Conservation (phyloP, 176 grass and related monocot species). For the Olyra latifolia region DNA sequence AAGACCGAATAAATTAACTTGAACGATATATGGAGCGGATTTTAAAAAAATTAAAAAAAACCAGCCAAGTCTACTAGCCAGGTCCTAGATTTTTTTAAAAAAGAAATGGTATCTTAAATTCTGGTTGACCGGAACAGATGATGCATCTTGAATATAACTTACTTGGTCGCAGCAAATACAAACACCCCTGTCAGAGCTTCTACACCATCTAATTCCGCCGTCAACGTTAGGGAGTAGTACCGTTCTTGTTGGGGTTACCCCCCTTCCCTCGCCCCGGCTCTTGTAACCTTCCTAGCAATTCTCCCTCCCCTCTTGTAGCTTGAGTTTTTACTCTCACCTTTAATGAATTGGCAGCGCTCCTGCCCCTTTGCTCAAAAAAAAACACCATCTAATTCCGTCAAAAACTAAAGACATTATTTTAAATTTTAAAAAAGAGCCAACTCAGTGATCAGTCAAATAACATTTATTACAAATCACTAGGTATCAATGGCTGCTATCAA, state of each 20-base stretch:
- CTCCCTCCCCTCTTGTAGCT: too few relatives aligned
- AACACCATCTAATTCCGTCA: too few relatives aligned
- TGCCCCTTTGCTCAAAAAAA: too few relatives aligned
- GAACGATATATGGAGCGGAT: not conserved
- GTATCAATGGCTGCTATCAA: not conserved
- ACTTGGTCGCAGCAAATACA: constrained; percentile 98
- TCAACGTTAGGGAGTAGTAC: too few relatives aligned
- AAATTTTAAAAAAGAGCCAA: too few relatives aligned
- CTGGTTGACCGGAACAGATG: not conserved
- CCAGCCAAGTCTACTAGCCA: not conserved
- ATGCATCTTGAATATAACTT: not conserved
- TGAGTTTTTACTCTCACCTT: too few relatives aligned
- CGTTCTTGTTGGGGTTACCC: too few relatives aligned
- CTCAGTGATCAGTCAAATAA: not conserved
- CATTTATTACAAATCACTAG: not conserved
- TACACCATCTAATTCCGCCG: constrained; percentile 93
- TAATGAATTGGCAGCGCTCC: too few relatives aligned
- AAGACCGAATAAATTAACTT: not conserved
- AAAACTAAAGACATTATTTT: too few relatives aligned
- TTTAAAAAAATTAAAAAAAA: too few relatives aligned
- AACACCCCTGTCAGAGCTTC: constrained; percentile 90
- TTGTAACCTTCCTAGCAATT: too few relatives aligned
- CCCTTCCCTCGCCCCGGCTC: too few relatives aligned
- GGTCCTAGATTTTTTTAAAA: not conserved
- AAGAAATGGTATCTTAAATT: not conserved